Base-by-base conservation (phyloP, 345 rosid species). In the Erysimum cheiranthoides region DNA sequence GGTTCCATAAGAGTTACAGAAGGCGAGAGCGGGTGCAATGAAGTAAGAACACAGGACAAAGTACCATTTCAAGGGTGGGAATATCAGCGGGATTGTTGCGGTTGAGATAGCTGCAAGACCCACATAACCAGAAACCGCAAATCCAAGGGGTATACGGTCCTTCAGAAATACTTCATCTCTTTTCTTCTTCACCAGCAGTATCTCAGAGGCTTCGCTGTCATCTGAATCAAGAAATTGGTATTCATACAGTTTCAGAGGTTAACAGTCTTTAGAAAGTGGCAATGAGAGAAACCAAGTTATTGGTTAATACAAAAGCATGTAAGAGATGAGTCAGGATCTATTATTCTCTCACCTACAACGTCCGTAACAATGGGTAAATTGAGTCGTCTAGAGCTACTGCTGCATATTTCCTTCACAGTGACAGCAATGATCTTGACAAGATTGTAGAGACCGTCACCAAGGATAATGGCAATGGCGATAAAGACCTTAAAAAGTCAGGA, bases 401-500 rank as follows among this genome's bases (percentile, higher is more conserved):
- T 89, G 80, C 84, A 77, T 68, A 91, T 21, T 83, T 86, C 96
- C 82, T 63, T 88, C 39, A 82, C 59, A 74, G 93, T 88, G 69
- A 89, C 65, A 47, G 81, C 70, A 46, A 91, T 84, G 71, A 89
- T 90, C 91, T 91, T 91, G 74, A 93, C 67, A 74, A 93, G 81
- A 82, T 93, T 93, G 80, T 91, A 93, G 50, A 93, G 89, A 60
- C 98, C 97, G 38, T 93, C 96, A 50, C 98, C 98, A 50, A 93
- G 98, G 71, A 93, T 88, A 57, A 93, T 88, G 5, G 97, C 73
- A 75, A 88, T 91, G 62, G 98, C 86, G 54, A 93, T 88, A 81
- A 91, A 91, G 65, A 93, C 98, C 98, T 93, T 78, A 7, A 17
- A n/a, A 49, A 18, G 82, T 65, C 68, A 69, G 66, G 4, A 63